Conservation (phyloP, 129 eudicot genomes). For the Smallanthus sonchifolius region DNA sequence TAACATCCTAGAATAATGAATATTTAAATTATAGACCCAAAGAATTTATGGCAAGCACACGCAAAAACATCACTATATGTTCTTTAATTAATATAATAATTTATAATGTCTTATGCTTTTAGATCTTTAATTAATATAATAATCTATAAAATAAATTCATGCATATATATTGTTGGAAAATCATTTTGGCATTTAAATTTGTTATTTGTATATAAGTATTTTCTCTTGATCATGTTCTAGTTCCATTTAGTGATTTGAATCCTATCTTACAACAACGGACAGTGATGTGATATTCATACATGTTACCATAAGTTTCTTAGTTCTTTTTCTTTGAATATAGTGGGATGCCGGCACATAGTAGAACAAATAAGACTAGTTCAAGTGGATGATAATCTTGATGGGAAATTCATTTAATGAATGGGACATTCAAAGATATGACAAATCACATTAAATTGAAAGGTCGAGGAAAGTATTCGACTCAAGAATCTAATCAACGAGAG, state of each 20-base stretch:
- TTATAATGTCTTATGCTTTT: slow-evolving; percentile 24
- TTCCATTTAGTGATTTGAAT: neutral
- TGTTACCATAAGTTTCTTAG: no score
- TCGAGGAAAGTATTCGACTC: no score
- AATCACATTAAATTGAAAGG: neutral
- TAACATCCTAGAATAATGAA: slow-evolving; percentile 9
- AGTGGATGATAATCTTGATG: neutral
- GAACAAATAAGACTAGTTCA: neutral
- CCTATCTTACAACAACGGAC: neutral
- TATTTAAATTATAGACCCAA: slow-evolving; percentile 5
- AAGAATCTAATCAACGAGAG: neutral
- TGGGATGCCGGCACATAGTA: neutral
- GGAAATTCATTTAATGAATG: neutral
- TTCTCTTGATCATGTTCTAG: no score
- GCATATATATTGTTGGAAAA: neutral
- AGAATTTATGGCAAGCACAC: slow-evolving; percentile 12
- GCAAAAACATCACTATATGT: slow-evolving; percentile 20
- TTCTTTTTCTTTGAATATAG: no score
- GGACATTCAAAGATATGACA: neutral
- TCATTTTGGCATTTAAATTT: neutral
- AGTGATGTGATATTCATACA: neutral
- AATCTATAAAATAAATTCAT: neutral
- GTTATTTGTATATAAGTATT: neutral
- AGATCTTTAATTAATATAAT: slow-evolving; percentile 27
- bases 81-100: slow-evolving; percentile 12